Evolutionary conservation across 2,329 filamentous ascomycete species (phyloP).

Genomic region (Aspergillus melleus): DNA sequence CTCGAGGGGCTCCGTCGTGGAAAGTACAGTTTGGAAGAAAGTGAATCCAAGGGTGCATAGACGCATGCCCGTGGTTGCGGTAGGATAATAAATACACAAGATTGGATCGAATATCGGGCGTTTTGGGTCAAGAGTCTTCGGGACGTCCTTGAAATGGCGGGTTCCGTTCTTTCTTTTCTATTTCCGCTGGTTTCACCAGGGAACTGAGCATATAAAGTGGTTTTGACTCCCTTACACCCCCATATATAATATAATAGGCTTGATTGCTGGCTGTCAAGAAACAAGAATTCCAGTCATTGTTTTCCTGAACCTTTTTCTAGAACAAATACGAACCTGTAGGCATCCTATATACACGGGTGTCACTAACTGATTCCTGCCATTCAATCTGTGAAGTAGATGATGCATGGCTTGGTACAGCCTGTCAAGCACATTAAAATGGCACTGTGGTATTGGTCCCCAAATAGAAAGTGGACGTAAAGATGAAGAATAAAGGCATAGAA

Average conservation of each 20-base stretch:
- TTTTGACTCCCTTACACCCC: not conserved
- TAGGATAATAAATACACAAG: constrained; percentile 6
- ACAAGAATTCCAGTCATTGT: not conserved
- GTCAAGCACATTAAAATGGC: not conserved
- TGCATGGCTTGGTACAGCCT: not conserved
- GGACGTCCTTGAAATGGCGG: not conserved
- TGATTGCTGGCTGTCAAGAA: not conserved
- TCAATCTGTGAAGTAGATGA: not conserved
- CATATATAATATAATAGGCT: not conserved
- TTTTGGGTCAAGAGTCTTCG: constrained; percentile 25
- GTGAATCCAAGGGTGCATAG: constrained; percentile 35
- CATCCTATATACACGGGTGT: too few species aligned
- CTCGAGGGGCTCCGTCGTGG: constrained; percentile 57
- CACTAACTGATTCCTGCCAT: too few species aligned
- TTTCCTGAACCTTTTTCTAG: not conserved
- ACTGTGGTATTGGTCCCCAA: not conserved
- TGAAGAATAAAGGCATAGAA: not conserved
- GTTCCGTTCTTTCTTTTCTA: not conserved
- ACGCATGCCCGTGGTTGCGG: not conserved
- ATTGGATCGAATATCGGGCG: constrained; percentile 19
- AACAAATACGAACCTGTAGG: too few species aligned
- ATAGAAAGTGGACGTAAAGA: not conserved
- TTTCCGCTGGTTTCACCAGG: not conserved
- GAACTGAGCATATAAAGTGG: not conserved
- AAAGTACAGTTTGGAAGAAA: constrained; percentile 51